A percentile compares a stretch with the other conserved stretches of the same genome.
These are phyloP conservation scores for Miamiensis avidus DNA, from an alignment of 169 alveolate genomes.

Conservation along the genomic window DNA sequence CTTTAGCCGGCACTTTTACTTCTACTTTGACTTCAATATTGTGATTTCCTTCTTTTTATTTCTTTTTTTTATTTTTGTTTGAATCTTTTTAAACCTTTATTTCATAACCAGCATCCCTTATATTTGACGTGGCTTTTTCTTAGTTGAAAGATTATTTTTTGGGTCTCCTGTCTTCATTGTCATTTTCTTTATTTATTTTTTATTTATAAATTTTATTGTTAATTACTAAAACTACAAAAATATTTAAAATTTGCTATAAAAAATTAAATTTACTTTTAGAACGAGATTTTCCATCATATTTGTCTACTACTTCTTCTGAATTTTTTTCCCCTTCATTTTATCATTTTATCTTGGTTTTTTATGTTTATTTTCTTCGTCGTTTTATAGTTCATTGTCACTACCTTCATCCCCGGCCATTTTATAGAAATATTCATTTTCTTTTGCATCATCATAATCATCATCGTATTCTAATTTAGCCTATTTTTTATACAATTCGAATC, in stretches of 20 bases:
- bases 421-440: neutral
- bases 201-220: too few relatives aligned
- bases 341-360: neutral
- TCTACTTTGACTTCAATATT: neutral
- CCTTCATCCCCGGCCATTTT: neutral
- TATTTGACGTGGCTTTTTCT: too few relatives aligned
- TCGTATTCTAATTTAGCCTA: neutral
- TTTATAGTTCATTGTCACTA: neutral
- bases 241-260: too few relatives aligned
- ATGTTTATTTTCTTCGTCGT: neutral
- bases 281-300: too few relatives aligned
- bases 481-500: neutral
- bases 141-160: too few relatives aligned
- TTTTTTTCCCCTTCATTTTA: neutral
- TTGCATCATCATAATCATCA: neutral
- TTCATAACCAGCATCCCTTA: neutral
- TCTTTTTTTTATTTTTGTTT: too few relatives aligned
- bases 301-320: neutral
- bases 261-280: too few relatives aligned
- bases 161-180: neutral
- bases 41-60: too few relatives aligned
- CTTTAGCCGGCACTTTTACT: neutral
- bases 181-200: neutral
- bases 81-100: neutral
- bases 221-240: too few relatives aligned